Evolutionary conservation across 805 yeast species (phyloP).

Genomic region (Candida cerambycidarum): DNA sequence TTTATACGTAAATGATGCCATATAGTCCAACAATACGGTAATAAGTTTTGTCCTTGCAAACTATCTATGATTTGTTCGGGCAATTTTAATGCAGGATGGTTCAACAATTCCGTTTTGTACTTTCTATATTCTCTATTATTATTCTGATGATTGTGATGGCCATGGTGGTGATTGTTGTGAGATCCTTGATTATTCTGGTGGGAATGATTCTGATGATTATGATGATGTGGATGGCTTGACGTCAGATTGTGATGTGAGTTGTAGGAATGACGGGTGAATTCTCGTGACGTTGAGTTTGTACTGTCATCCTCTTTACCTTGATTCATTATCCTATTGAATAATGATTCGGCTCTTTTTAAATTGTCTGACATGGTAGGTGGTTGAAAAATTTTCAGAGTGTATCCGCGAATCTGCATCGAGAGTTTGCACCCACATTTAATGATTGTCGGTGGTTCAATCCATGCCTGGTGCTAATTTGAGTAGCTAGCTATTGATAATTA

Average conservation of each 20-base stretch:
- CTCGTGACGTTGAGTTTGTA: background rate
- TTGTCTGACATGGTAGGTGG: slow-evolving; percentile 39
- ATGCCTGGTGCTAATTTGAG: no score
- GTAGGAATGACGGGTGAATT: background rate
- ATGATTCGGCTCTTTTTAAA: slow-evolving; percentile 46
- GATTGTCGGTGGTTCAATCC: no score
- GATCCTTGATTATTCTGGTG: slow-evolving; percentile 12
- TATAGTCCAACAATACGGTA: slow-evolving; percentile 50
- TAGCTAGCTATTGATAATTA: no score
- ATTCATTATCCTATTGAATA: slow-evolving; percentile 47
- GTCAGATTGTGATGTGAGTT: slow-evolving; percentile 8
- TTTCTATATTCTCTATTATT: slow-evolving; percentile 9
- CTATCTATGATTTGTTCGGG: slow-evolving; percentile 27
- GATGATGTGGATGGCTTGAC: slow-evolving; percentile 5
- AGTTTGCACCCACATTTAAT: no score
- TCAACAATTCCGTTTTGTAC: slow-evolving; percentile 11
- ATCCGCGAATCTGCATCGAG: no score
- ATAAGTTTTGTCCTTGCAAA: slow-evolving; percentile 33
- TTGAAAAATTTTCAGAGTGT: slow-evolving; percentile 1
- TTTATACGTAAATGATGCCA: slow-evolving; percentile 46
- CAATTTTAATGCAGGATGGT: slow-evolving; percentile 33
- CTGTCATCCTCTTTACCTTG: slow-evolving; percentile 21
- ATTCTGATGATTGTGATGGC: slow-evolving; percentile 12
- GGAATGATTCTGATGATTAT: slow-evolving; percentile 11
- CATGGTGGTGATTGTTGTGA: slow-evolving; percentile 9